A percentile compares a stretch with the other conserved stretches of the same genome.
Conservation (phyloP, 148 eudicot genomes). For the Beta vulgaris region DNA sequence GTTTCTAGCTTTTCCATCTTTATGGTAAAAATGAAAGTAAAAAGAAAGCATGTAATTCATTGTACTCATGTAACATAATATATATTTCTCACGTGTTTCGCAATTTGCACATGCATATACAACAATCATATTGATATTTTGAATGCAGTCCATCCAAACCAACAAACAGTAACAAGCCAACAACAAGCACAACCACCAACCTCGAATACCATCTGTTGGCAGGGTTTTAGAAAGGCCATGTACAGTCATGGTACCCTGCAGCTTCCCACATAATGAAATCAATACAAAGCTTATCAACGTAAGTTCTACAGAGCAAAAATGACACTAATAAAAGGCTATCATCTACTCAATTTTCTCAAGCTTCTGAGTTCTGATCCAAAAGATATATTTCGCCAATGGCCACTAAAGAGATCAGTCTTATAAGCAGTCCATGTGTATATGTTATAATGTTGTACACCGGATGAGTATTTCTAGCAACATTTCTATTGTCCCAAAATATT, state of each 20-base stretch:
- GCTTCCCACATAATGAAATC: too few relatives aligned
- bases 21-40: constrained; percentile 6
- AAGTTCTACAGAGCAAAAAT: neutral
- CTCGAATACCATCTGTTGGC: neutral
- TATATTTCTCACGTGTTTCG: constrained; percentile 7
- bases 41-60: constrained; percentile 23
- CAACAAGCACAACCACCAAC: neutral
- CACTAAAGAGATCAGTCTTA: too few relatives aligned
- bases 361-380: too few relatives aligned
- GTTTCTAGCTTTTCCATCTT: constrained; percentile 14
- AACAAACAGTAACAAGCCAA: neutral
- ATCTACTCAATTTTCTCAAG: neutral
- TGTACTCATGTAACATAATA: constrained; percentile 18
- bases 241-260: neutral
- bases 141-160: neutral
- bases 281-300: too few relatives aligned
- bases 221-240: neutral
- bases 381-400: too few relatives aligned
- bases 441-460: too few relatives aligned
- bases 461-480: too few relatives aligned
- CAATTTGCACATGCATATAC: constrained; percentile 5
- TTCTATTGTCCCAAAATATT: too few relatives aligned
- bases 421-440: too few relatives aligned
- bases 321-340: neutral
- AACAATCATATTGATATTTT: neutral